Evolutionary conservation across 352 stramenopile species (phyloP), one percentile per base, ranked within the genome.

Genomic region (Hyaloperonospora brassicae): DNA sequence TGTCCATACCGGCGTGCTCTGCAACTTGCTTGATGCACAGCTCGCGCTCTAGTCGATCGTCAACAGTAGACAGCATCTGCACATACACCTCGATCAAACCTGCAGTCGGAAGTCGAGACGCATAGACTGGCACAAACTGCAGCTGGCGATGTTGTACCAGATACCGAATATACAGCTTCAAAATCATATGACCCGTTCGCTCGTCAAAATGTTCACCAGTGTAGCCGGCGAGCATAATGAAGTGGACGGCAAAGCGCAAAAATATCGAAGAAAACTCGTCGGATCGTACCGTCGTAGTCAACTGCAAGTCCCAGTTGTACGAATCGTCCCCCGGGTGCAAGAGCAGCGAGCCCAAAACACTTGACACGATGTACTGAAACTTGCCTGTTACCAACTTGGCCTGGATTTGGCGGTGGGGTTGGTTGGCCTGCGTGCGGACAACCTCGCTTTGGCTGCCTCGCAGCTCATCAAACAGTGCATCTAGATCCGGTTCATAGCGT

Each of bases 101-200:
- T 21, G 69, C 57, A 1, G 64, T 76, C 25, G 84, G 84, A 8
- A 93, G 66, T 7, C 66, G 70, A 50, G 79, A 79, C 0, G 69
- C 79, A 47, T 91, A 93, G 2, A 93, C 53, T 11, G 84, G 79
- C 21, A 91, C 75, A 7, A 91, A 72, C 48, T 87, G 74, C 47
- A 86, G 67, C 35, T 93, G 80, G 1, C 70, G 70, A 23, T 90
- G 79, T 63, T 89, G 84, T 24, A 90, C 76, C 21, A 93, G 55
- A 47, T 93, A 79, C 0, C 84, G 77, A 54, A 93, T 86, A 51
- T 93, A 93, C 17, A 78, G 53, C 59, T 91, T 91, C 13, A 89
- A 43, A 57, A 91, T 88, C 68, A 88, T 87, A 57, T 91, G 76
- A 17, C 73, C 73, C 2, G 78, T 72, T 30, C 72, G 57, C 27